Percentiles rank a stretch among this genome's conserved stretches.
These are phyloP conservation scores for Polysphondylium violaceum DNA, from an alignment of 78 protist genomes.

Conservation along the genomic window DNA sequence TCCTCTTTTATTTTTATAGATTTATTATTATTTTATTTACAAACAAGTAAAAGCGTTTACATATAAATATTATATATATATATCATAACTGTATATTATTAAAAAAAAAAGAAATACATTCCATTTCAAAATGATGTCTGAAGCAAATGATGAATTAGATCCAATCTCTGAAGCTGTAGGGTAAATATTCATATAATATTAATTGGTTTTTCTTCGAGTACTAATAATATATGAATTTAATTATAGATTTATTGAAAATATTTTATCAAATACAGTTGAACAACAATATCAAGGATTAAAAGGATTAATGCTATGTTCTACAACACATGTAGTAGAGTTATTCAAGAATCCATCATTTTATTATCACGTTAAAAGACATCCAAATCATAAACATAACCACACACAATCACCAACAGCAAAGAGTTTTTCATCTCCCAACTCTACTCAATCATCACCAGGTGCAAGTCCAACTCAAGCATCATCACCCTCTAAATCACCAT, in stretches of 20 bases:
- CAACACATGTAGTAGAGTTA: slow-evolving; percentile 57
- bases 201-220: too few species aligned
- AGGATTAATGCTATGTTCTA: slow-evolving; percentile 68
- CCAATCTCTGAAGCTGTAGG: slow-evolving; percentile 80
- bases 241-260: slow-evolving; percentile 53
- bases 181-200: too few species aligned
- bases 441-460: not conserved
- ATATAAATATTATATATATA: too few species aligned
- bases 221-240: not conserved
- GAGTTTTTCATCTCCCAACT: not conserved
- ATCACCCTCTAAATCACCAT: slow-evolving; percentile 30
- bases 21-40: too few species aligned
- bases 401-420: not conserved
- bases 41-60: too few species aligned
- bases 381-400: slow-evolving; percentile 31
- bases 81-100: too few species aligned
- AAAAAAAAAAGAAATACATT: too few species aligned
- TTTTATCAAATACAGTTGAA: slow-evolving; percentile 40
- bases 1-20: too few species aligned
- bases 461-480: not conserved
- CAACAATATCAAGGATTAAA: slow-evolving; percentile 67
- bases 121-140: slow-evolving; percentile 77
- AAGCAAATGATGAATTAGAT: slow-evolving; percentile 52
- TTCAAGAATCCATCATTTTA: slow-evolving; percentile 62
- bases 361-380: slow-evolving; percentile 72